These are phyloP conservation scores for Lichtheimia corymbifera DNA, from an alignment of 371 early-diverging fungal genomes.

Conservation along the genomic window DNA sequence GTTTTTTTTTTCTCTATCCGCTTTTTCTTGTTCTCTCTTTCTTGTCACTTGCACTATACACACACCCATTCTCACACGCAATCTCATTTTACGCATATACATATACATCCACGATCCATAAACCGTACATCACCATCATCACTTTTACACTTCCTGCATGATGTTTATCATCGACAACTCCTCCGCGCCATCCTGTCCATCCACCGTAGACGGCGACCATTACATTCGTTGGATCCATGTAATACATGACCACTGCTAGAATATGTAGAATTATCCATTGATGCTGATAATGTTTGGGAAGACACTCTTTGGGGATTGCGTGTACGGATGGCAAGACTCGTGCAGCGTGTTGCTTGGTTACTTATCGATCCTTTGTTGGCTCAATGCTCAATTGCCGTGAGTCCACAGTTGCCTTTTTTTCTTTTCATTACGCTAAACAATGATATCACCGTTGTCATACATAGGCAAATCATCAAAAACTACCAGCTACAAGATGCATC, in stretches of 20 bases:
- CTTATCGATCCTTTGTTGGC: slow-evolving; percentile 70
- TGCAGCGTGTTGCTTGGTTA: slow-evolving; percentile 59
- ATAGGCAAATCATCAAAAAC: slow-evolving; percentile 69
- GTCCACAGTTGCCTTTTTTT: slow-evolving; percentile 20
- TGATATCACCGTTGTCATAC: not conserved
- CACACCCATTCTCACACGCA: not conserved
- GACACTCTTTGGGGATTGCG: slow-evolving; percentile 59
- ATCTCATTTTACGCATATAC: not conserved
- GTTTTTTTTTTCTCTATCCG: too few relatives aligned
- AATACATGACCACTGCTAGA: slow-evolving; percentile 6
- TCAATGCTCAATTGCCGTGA: slow-evolving; percentile 81
- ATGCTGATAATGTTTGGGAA: not conserved
- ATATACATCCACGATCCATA: too few relatives aligned
- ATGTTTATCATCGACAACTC: too few relatives aligned
- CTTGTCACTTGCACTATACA: not conserved
- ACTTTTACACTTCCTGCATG: too few relatives aligned
- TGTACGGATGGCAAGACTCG: slow-evolving; percentile 50
- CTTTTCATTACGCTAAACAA: not conserved
- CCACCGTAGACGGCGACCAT: slow-evolving; percentile 13
- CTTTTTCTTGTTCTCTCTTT: not conserved
- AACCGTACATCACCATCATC: too few relatives aligned
- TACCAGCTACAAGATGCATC: slow-evolving; percentile 54
- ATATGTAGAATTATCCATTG: slow-evolving; percentile 2
- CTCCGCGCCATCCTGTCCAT: slow-evolving; percentile 4
- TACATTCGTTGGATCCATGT: slow-evolving; percentile 42